Conservation (phyloP, 495 filamentous ascomycete genomes). For the Neurospora africana region DNA sequence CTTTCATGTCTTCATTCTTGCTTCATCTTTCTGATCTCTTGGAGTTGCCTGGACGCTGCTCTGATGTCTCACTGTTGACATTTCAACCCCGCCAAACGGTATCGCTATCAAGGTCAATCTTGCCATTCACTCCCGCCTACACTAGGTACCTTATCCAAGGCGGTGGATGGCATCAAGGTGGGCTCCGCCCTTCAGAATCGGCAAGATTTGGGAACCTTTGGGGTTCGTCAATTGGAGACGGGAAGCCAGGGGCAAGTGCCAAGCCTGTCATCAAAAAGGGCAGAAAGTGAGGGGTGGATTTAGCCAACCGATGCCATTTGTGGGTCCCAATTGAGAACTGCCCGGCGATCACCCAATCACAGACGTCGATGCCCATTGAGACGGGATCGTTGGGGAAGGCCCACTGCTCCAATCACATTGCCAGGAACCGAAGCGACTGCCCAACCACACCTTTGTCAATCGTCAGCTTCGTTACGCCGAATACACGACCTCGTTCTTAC, state of each 20-base stretch:
- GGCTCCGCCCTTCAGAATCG: background rate
- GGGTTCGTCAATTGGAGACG: slow-evolving; percentile 8
- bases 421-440: background rate
- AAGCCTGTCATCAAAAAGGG: background rate
- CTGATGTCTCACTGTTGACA: background rate
- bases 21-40: background rate
- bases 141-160: no score
- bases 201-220: background rate
- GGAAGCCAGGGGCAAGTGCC: background rate
- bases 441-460: slow-evolving; percentile 5
- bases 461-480: slow-evolving; percentile 16
- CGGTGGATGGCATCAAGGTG: background rate
- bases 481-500: slow-evolving; percentile 5
- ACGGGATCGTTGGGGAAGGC: slow-evolving; percentile 13
- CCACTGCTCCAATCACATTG: slow-evolving; percentile 6
- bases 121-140: background rate
- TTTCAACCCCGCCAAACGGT: slow-evolving; percentile 1
- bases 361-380: background rate
- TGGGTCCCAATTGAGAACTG: background rate
- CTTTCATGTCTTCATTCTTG: background rate
- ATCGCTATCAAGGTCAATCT: background rate
- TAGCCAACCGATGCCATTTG: slow-evolving; percentile 11
- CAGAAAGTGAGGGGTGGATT: slow-evolving; percentile 9
- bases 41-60: background rate
- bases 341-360: background rate